Conservation (phyloP, 768 basidiomycete genomes). For the Russula emetica region DNA sequence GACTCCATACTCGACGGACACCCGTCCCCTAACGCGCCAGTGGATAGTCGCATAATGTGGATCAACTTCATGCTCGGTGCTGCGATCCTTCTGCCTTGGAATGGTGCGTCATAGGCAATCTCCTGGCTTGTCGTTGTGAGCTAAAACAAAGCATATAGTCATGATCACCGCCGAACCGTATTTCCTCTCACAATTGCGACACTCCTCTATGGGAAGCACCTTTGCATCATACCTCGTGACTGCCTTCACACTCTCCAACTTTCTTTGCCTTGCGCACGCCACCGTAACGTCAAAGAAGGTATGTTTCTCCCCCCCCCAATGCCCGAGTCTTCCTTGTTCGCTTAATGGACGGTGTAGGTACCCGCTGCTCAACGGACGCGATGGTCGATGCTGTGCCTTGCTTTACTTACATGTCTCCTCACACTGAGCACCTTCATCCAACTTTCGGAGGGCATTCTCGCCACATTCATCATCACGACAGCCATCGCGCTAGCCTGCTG, state of each 20-base stretch:
- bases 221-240: conserved; percentile 46
- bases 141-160: conserved; percentile 41
- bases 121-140: background rate
- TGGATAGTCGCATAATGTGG: conserved; percentile 51
- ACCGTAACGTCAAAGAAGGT: conserved; percentile 67
- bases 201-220: conserved; percentile 50
- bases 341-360: conserved; percentile 39
- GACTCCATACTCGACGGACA: conserved; percentile 7
- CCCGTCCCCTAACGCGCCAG: conserved; percentile 26
- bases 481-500: conserved; percentile 55
- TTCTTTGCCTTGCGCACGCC: conserved; percentile 69
- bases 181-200: conserved; percentile 65
- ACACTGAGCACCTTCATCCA: conserved; percentile 62
- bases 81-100: conserved; percentile 83
- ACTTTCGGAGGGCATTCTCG: conserved; percentile 52
- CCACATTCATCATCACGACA: conserved; percentile 59
- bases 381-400: conserved; percentile 46
- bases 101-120: conserved; percentile 50
- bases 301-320: conserved; percentile 29
- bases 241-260: conserved; percentile 55
- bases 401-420: conserved; percentile 53
- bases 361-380: conserved; percentile 58
- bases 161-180: conserved; percentile 84
- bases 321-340: background rate
- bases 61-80: conserved; percentile 72